Evolutionary conservation across 2,329 filamentous ascomycete species (phyloP).

Genomic region (Fusarium incarnatum): DNA sequence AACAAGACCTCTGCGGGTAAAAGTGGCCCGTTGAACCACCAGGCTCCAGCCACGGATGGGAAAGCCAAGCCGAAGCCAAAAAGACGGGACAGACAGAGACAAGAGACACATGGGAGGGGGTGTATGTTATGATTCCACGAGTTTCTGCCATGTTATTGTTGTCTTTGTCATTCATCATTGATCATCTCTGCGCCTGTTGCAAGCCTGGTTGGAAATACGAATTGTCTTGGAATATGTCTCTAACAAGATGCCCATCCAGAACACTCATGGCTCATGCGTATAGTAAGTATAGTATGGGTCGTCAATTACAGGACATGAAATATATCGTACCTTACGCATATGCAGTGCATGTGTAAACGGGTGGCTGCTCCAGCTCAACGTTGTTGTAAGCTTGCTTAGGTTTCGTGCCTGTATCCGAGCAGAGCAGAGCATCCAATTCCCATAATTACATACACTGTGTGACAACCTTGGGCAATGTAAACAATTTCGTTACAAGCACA

Average conservation of each 20-base stretch:
- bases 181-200: background rate
- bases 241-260: background rate
- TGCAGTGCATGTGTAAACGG: slow-evolving; percentile 26
- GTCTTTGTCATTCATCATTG: slow-evolving; percentile 24
- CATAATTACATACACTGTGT: slow-evolving; percentile 32
- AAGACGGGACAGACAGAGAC: slow-evolving; percentile 8
- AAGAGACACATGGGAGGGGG: slow-evolving; percentile 26
- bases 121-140: slow-evolving; percentile 36
- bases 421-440: slow-evolving; percentile 16
- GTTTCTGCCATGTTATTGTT: slow-evolving; percentile 28
- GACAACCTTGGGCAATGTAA: slow-evolving; percentile 22
- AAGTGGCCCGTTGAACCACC: slow-evolving; percentile 41
- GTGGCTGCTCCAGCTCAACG: slow-evolving; percentile 21
- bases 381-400: slow-evolving; percentile 23
- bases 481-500: slow-evolving; percentile 20
- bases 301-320: background rate
- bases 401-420: slow-evolving; percentile 25
- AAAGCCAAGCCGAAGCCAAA: slow-evolving; percentile 2
- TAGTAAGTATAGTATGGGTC: background rate
- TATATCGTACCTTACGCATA: slow-evolving; percentile 20
- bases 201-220: background rate
- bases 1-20: slow-evolving; percentile 42
- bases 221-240: slow-evolving; percentile 2
- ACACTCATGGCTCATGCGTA: background rate
- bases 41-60: background rate